Base-by-base conservation (phyloP, 73 alveolate genomes). In the Paramecium pentaurelia region DNA sequence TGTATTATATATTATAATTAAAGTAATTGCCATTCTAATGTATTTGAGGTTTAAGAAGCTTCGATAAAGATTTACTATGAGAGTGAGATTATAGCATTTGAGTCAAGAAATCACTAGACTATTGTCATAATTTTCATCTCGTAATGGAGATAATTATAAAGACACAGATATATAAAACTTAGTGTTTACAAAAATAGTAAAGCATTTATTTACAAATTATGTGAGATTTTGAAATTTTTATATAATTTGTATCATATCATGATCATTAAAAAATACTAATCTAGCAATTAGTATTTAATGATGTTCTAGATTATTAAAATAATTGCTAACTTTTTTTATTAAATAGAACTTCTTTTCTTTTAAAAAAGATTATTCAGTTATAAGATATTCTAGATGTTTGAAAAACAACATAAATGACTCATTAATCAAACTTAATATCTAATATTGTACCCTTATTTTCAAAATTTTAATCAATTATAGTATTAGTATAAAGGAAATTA, bases 161-260 rank as follows among this genome's bases (percentile, higher is more conserved):
- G 77, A 80, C 73, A n/a, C 58, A 80, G 75, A 80, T 80, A 45
- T 80, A 10, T 20, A 80, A 42, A 49, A 80, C 34, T 47, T 44
- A 20, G 91, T 80, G 58, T 80, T 80, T 42, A 40, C 91, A 8
- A 80, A 80, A 47, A 45, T 80, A 27, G 91, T 80, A 27, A 80
- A 80, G 27, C 58, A 80, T 28, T 49, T 80, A 44, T 80, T 80
- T 16, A 80, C 91, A 80, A 80, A 80, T 36, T 44, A 64, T 80
- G 77, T 80, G 49, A 80, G 91, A 80, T 80, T 80, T 80, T 80
- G 91, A 80, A 80, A 73, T 73, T 54, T 54, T 54, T 20, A 25
- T 54, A 54, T 54, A 54, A 54, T 54, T 54, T 54, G 70, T 54
- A 54, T 51, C 68, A n/a, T 20, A 51, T 51, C 68, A 51, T 16